Conservation (phyloP, 345 rosid genomes). For the Lepidium aucheri region DNA sequence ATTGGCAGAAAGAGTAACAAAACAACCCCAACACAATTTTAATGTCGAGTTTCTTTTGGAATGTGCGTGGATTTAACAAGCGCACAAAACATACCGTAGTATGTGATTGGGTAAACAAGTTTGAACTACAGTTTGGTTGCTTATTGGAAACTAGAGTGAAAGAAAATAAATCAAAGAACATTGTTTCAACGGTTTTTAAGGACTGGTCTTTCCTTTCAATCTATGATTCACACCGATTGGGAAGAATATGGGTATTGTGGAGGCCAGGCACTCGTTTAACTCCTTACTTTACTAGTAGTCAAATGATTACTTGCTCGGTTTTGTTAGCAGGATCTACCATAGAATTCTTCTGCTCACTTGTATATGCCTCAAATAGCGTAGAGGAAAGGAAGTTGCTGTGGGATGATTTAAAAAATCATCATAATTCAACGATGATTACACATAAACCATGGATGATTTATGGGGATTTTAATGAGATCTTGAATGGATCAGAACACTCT, state of each 20-base stretch:
- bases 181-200: neutral
- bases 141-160: neutral
- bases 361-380: neutral
- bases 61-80: neutral
- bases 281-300: too few relatives aligned
- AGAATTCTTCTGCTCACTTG: too few relatives aligned
- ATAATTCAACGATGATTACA: neutral
- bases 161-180: too few relatives aligned
- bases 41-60: neutral
- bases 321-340: too few relatives aligned
- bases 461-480: neutral
- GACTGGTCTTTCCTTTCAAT: neutral
- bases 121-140: neutral
- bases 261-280: too few relatives aligned
- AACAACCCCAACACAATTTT: neutral
- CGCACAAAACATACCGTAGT: neutral
- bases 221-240: neutral
- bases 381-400: neutral
- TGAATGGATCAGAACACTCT: neutral
- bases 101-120: neutral
- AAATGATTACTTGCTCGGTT: too few relatives aligned
- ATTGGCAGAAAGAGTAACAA: too few relatives aligned
- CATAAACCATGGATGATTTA: neutral
- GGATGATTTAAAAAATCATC: neutral
- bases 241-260: neutral